Percentiles rank a stretch among this genome's conserved stretches.
These are phyloP conservation scores for Nemophila menziesii DNA, from an alignment of 257 asterid genomes.

Conservation along the genomic window DNA sequence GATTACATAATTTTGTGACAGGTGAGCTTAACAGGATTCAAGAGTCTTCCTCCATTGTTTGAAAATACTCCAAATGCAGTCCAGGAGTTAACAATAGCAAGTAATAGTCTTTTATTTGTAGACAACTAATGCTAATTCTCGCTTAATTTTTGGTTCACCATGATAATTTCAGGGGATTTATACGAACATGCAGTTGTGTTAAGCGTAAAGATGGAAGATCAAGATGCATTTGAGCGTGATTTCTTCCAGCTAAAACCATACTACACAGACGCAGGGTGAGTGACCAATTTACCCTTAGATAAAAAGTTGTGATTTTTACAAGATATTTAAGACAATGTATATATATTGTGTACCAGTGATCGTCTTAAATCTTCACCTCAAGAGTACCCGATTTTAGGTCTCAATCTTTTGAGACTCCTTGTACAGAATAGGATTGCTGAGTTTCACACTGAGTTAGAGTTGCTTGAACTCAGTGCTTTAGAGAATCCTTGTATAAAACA, in stretches of 20 bases:
- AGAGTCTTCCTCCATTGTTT: constrained; percentile 45
- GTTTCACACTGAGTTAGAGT: constrained; percentile 90
- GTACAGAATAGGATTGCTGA: constrained; percentile 97
- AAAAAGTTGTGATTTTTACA: too few species aligned
- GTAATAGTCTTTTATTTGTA: constrained; percentile 20
- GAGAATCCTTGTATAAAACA: constrained; percentile 87
- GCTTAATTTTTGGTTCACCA: background rate
- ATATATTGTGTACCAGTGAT: constrained; percentile 44
- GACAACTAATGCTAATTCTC: background rate
- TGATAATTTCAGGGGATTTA: constrained; percentile 56
- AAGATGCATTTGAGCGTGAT: constrained; percentile 91
- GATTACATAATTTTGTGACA: constrained; percentile 18
- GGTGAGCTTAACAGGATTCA: constrained; percentile 33
- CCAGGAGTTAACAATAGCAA: constrained; percentile 37
- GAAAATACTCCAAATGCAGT: constrained; percentile 29
- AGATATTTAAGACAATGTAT: too few species aligned
- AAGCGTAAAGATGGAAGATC: constrained; percentile 82
- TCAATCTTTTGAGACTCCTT: constrained; percentile 92
- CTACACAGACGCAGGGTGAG: constrained; percentile 86
- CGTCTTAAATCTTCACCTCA: constrained; percentile 71
- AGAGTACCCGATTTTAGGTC: constrained; percentile 89
- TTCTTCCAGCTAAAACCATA: constrained; percentile 89
- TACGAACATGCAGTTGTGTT: constrained; percentile 88
- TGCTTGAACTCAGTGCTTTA: constrained; percentile 66
- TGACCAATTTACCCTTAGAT: too few species aligned